Evolutionary conservation across 495 filamentous ascomycete genomes (phyloP).

Genomic region (Daldinia bambusicola): DNA sequence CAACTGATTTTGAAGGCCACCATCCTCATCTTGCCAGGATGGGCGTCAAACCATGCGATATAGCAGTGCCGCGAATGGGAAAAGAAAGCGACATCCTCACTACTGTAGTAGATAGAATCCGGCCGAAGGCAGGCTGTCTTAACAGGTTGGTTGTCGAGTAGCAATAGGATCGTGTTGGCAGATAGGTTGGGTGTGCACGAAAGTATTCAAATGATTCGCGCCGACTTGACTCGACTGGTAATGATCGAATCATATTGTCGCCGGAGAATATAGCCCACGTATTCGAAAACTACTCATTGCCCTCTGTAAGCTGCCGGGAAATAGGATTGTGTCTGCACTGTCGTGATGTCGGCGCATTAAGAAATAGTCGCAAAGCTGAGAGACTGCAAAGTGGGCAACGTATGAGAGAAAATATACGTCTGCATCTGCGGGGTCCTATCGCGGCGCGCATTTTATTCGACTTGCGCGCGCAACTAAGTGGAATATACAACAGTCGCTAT

Average conservation of each 20-base stretch:
- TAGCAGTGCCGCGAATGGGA: slow-evolving; percentile 1
- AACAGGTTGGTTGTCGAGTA: slow-evolving; percentile 1
- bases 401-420: slow-evolving; percentile 1
- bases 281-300: background rate
- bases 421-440: background rate
- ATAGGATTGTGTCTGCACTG: background rate
- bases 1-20: background rate
- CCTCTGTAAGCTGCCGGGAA: background rate
- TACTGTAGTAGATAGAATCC: background rate
- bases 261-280: background rate
- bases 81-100: background rate
- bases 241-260: slow-evolving; percentile 13
- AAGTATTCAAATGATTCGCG: slow-evolving; percentile 26
- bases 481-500: slow-evolving; percentile 8
- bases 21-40: background rate
- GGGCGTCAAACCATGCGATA: too few species aligned
- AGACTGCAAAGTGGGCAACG: slow-evolving; percentile 11
- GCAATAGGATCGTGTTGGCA: slow-evolving; percentile 5
- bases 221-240: slow-evolving; percentile 1
- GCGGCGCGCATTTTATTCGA: background rate
- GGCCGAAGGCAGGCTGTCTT: background rate
- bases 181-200: slow-evolving; percentile 7
- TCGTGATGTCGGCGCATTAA: slow-evolving; percentile 24
- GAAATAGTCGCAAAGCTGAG: slow-evolving; percentile 20
- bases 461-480: slow-evolving; percentile 14